phyloP scores from a whole-genome alignment of 176 grass and related monocot species.

The Urochloa ruziziensis region DNA sequence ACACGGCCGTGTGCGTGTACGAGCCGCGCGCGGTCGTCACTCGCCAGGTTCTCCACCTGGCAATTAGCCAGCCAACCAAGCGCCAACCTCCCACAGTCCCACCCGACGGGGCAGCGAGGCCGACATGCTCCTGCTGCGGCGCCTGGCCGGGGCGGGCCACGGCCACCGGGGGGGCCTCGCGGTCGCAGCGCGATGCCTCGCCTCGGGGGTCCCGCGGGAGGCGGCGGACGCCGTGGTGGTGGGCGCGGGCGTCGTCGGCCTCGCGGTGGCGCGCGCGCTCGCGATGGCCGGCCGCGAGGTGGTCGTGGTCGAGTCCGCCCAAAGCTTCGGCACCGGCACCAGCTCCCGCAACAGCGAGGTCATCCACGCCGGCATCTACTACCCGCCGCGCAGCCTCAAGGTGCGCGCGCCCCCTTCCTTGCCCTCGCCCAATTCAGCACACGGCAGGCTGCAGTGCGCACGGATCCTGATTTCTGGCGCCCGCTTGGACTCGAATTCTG shows the following conservation, averaged over 20 bases:
- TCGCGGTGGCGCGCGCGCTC: conserved; percentile 74
- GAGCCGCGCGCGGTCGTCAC: neutral
- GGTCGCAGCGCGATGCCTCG: neutral
- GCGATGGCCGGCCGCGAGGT: conserved; percentile 79
- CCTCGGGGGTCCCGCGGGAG: conserved; percentile 49
- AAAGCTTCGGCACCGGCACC: conserved; percentile 84
- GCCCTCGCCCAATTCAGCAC: neutral
- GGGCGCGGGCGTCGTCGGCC: conserved; percentile 79
- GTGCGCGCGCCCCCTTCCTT: conserved; percentile 15
- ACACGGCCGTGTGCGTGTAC: neutral
- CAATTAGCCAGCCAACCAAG: neutral
- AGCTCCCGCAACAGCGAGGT: conserved; percentile 98
- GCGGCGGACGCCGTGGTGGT: conserved; percentile 75
- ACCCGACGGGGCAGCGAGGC: neutral
- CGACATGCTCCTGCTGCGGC: conserved; percentile 29
- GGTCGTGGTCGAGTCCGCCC: conserved; percentile 71
- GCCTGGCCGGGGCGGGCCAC: conserved; percentile 23
- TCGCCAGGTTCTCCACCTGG: neutral
- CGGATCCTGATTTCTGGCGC: neutral
- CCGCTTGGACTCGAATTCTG: neutral
- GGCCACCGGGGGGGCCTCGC: conserved; percentile 25
- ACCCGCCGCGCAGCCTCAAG: conserved; percentile 76
- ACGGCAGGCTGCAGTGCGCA: too few species aligned
- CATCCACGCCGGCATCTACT: conserved; percentile 92
- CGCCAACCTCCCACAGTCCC: too few species aligned